Conservation (phyloP, 1,284 basidiomycete genomes). For the Tetrapyrgos nigripes region DNA sequence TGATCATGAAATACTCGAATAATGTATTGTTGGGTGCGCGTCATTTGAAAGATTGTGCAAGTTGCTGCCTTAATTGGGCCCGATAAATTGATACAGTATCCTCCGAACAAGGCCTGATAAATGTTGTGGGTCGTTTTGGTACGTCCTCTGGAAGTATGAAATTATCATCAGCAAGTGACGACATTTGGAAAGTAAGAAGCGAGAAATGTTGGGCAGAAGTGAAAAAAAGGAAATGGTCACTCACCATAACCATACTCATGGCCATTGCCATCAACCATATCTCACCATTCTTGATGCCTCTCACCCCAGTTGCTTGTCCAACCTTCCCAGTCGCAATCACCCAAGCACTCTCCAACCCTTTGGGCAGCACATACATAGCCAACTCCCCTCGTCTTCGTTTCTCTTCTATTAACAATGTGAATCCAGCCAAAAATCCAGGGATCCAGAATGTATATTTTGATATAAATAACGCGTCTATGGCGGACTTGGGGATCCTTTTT, state of each 20-base stretch:
- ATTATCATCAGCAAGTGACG: not conserved
- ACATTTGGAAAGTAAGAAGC: conserved; percentile 16
- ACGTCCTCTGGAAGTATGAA: conserved; percentile 40
- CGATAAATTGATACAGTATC: conserved; percentile 92
- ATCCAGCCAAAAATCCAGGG: conserved; percentile 77
- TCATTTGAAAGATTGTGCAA: too few species aligned
- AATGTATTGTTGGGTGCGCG: too few species aligned
- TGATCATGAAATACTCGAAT: too few species aligned
- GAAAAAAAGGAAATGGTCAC: conserved; percentile 25
- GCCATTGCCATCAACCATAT: conserved; percentile 72
- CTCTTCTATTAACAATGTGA: conserved; percentile 90
- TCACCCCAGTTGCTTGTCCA: conserved; percentile 53
- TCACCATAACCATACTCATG: conserved; percentile 92
- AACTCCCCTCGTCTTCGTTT: conserved; percentile 82
- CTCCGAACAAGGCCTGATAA: conserved; percentile 87
- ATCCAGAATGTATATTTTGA: conserved; percentile 80
- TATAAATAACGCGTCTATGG: conserved; percentile 64
- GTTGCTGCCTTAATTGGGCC: conserved; percentile 82
- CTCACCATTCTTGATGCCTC: conserved; percentile 76
- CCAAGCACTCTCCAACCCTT: conserved; percentile 90
- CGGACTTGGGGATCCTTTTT: conserved; percentile 48
- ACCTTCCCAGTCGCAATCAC: conserved; percentile 78
- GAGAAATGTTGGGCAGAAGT: conserved; percentile 1
- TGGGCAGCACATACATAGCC: conserved; percentile 96
- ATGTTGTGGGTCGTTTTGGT: conserved; percentile 87